Percentiles rank a stretch among this genome's conserved stretches.
These are phyloP conservation scores for Ambispora gerdemannii DNA, from an alignment of 192 early-diverging fungal genomes.

Conservation along the genomic window DNA sequence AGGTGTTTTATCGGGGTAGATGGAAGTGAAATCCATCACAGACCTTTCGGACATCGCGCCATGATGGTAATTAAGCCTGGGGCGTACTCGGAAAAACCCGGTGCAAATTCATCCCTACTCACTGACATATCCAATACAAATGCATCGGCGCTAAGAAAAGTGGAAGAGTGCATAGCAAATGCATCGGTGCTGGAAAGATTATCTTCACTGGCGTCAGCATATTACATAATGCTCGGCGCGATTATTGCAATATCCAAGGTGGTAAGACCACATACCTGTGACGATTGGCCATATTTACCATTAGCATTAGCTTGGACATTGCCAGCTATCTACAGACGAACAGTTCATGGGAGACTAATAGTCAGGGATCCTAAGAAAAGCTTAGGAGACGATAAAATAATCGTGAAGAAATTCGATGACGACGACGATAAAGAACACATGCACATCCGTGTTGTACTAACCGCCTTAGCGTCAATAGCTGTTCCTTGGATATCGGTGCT, in stretches of 20 bases:
- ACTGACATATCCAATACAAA: too few species aligned
- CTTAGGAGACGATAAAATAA: not conserved
- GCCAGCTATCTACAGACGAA: not conserved
- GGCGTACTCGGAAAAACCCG: too few species aligned
- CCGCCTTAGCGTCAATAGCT: too few species aligned
- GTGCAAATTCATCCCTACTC: too few species aligned
- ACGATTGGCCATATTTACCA: slow-evolving; percentile 27
- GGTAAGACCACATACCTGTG: not conserved
- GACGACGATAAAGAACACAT: not conserved
- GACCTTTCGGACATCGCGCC: not conserved
- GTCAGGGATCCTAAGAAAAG: slow-evolving; percentile 2
- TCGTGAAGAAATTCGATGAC: not conserved
- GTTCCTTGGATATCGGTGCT: not conserved
- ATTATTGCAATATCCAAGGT: slow-evolving; percentile 4
- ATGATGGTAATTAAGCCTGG: not conserved
- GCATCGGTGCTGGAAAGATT: not conserved
- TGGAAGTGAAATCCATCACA: not conserved
- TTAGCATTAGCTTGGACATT: too few species aligned
- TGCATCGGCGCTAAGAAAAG: not conserved
- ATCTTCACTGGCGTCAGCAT: too few species aligned
- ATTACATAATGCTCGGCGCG: not conserved
- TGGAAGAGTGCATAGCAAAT: slow-evolving; percentile 3
- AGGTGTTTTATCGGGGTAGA: too few species aligned
- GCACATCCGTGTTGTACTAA: not conserved
- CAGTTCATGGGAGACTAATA: not conserved